Base-by-base conservation (phyloP, 1,284 basidiomycete species). In the Malassezia yamatoensis region DNA sequence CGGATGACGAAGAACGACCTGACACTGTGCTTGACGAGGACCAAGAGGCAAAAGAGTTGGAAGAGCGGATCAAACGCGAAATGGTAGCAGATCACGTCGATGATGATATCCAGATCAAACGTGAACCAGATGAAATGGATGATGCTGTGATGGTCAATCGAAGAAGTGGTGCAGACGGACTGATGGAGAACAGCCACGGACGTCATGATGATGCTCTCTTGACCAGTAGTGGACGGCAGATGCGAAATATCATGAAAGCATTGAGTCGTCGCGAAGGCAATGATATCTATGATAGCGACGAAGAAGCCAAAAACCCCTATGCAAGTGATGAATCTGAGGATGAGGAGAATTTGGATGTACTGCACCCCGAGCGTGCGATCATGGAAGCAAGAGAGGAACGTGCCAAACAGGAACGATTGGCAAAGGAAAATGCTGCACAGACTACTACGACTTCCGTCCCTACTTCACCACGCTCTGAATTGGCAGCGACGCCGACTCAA, bases 211-310 rank as follows among this genome's bases (percentile, higher is more conserved):
- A 70, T 45, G 65, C 70, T 38, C 49, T 60, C 46, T 48, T 74
- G 47, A 72, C 68, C 15, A 67, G 71, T 41, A 66, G 62, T n/a
- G 70, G 67, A 18, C 65, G 63, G 42, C 70, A 74, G 58, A 70
- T 74, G 69, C 69, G 70, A 61, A 71, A 72, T 62, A 73, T 74
- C 50, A 72, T 74, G 70, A 59, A 63, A 6, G 70, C 70, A 7
- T 63, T 73, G 1, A 68, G 61, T 24, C 62, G 64, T 45, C 63
- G 66, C 13, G 68, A 70, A 20, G 72, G 72, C 38, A 65, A 67
- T 37, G 70, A 73, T 38, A 61, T 58, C 16, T 74, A 74, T 51
- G 69, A 74, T 40, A 65, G 61, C 49, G 70, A 72, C 46, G 70
- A 72, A 47, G 69, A 72, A 21, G 68, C 56, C 41, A 66, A 62